These are phyloP conservation scores for Lupinus albus DNA, from an alignment of 306 rosid genomes.

Conservation along the genomic window DNA sequence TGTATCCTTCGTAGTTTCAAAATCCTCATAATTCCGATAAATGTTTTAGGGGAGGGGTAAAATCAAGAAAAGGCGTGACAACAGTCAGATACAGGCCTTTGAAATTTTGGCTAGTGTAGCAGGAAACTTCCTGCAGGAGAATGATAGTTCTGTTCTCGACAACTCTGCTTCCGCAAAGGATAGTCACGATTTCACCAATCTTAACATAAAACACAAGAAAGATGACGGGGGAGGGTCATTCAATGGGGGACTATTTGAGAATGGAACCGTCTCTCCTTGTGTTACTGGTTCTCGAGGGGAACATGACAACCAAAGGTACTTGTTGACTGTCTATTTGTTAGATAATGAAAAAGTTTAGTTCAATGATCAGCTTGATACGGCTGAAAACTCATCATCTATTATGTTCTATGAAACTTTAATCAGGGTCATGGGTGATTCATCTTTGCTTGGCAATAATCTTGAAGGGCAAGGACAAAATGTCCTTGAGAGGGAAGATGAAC, in stretches of 20 bases:
- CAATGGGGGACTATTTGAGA: slow-evolving; percentile 45
- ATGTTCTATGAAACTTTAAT: slow-evolving; percentile 37
- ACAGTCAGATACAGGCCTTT: slow-evolving; percentile 56
- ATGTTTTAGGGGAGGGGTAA: slow-evolving; percentile 66
- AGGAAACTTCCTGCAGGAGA: slow-evolving; percentile 57
- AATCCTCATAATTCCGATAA: slow-evolving; percentile 34
- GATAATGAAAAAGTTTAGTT: slow-evolving; percentile 30
- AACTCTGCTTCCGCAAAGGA: slow-evolving; percentile 41
- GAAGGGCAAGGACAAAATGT: slow-evolving; percentile 57
- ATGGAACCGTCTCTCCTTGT: slow-evolving; percentile 40
- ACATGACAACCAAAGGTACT: slow-evolving; percentile 50
- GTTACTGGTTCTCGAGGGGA: slow-evolving; percentile 42
- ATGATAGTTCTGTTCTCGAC: slow-evolving; percentile 39
- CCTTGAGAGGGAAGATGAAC: slow-evolving; percentile 50
- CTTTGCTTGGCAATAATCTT: slow-evolving; percentile 37
- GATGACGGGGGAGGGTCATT: slow-evolving; percentile 32
- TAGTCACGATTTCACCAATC: slow-evolving; percentile 11
- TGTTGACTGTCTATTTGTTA: slow-evolving; percentile 34
- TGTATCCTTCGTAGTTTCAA: slow-evolving; percentile 38
- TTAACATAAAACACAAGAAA: slow-evolving; percentile 36
- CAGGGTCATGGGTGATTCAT: slow-evolving; percentile 40
- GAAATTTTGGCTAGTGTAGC: slow-evolving; percentile 79
- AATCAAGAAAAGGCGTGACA: slow-evolving; percentile 53
- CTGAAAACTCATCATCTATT: slow-evolving; percentile 38
- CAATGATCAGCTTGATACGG: slow-evolving; percentile 21